phyloP scores from a whole-genome alignment of 345 rosid genomes.

The Citrus sp. region DNA sequence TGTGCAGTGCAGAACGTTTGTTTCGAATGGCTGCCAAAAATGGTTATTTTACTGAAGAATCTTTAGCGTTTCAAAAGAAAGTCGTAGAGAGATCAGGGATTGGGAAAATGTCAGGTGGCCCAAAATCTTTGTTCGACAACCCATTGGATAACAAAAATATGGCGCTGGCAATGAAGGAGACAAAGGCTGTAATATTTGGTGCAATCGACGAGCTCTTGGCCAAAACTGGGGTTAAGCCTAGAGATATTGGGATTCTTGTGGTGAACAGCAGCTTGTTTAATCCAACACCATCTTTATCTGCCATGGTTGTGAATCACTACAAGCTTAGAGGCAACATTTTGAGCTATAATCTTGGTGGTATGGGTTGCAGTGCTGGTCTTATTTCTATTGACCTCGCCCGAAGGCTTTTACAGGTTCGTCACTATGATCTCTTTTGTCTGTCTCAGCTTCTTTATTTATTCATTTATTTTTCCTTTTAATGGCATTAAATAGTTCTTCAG shows the following conservation, averaged over 20 bases:
- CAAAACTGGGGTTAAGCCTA: slow-evolving; percentile 31
- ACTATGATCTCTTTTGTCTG: no score
- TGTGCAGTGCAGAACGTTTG: slow-evolving; percentile 25
- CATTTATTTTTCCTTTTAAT: not conserved
- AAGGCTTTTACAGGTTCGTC: slow-evolving; percentile 28
- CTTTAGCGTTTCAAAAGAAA: slow-evolving; percentile 29
- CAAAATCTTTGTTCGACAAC: slow-evolving; percentile 17
- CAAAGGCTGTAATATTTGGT: slow-evolving; percentile 32
- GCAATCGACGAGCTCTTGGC: slow-evolving; percentile 30
- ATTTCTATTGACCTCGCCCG: slow-evolving; percentile 34
- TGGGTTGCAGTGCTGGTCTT: slow-evolving; percentile 43
- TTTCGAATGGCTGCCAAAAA: not conserved
- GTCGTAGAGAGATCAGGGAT: slow-evolving; percentile 37
- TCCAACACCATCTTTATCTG: slow-evolving; percentile 36
- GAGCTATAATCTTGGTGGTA: slow-evolving; percentile 39
- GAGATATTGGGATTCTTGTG: slow-evolving; percentile 41
- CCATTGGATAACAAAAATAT: slow-evolving; percentile 17
- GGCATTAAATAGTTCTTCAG: not conserved
- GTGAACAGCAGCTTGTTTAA: slow-evolving; percentile 38
- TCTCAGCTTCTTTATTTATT: no score
- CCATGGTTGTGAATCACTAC: slow-evolving; percentile 38
- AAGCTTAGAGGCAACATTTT: slow-evolving; percentile 33
- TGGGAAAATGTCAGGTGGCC: slow-evolving; percentile 25
- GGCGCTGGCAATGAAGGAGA: slow-evolving; percentile 36
- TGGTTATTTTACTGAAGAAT: slow-evolving; percentile 23